phyloP scores from a whole-genome alignment of 331 rosid species.

The Pyracantha coccinea region DNA sequence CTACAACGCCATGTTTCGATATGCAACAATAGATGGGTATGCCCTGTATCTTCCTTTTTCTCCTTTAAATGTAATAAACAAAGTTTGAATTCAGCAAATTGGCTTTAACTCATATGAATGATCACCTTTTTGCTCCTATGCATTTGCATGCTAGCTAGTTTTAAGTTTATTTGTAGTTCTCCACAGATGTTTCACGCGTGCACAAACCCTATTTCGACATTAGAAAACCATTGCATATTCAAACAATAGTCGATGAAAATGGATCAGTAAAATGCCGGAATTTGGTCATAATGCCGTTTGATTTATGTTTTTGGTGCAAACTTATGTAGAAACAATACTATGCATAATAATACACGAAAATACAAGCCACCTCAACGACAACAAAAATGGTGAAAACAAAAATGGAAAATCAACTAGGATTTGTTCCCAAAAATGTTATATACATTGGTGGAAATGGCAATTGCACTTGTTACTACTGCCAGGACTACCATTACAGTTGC shows the following conservation, averaged over 20 bases:
- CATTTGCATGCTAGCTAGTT: not conserved
- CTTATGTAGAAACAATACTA: not conserved
- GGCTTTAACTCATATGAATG: not conserved
- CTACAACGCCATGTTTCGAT: not conserved
- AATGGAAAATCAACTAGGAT: not conserved
- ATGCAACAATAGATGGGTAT: not conserved
- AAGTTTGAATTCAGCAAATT: not conserved
- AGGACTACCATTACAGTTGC: conserved; percentile 58
- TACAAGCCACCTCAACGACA: not conserved
- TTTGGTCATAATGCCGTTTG: not conserved
- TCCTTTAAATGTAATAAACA: not conserved
- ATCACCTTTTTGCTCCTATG: not conserved
- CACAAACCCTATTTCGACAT: not conserved
- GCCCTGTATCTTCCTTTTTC: not conserved
- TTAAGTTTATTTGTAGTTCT: not conserved
- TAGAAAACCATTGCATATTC: not conserved
- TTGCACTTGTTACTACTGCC: conserved; percentile 50
- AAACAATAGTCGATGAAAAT: not conserved
- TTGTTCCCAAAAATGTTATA: conserved; percentile 28
- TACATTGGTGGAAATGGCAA: conserved; percentile 74
- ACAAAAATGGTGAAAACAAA: not conserved
- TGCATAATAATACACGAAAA: not conserved
- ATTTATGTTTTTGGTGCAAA: not conserved
- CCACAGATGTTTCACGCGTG: not conserved
- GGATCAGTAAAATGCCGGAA: not conserved